Evolutionary conservation across 2,329 filamentous ascomycete genomes (phyloP).

Genomic region (Sordariomycetes sp.): DNA sequence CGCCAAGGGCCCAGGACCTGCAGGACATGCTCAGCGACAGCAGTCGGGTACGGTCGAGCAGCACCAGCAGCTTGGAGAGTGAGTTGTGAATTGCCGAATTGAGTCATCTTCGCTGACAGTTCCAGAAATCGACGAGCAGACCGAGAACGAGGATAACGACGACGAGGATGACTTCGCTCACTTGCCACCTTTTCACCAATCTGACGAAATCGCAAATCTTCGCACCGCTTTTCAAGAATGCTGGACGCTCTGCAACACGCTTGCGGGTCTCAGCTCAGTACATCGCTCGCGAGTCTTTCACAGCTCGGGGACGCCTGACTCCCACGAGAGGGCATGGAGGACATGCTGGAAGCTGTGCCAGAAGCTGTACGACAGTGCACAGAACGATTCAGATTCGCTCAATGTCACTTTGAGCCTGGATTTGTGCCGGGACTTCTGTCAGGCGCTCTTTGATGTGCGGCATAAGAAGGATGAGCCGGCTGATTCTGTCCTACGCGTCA

Average conservation of each 20-base stretch:
- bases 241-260: conserved; percentile 88
- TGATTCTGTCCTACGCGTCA: conserved; percentile 83
- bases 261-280: conserved; percentile 75
- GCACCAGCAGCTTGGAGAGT: conserved; percentile 73
- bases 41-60: conserved; percentile 52
- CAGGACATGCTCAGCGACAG: conserved; percentile 58
- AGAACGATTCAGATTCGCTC: conserved; percentile 57
- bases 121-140: conserved; percentile 46
- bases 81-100: conserved; percentile 19
- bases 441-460: conserved; percentile 80
- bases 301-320: conserved; percentile 62
- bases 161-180: conserved; percentile 41
- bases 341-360: conserved; percentile 92
- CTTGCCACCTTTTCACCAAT: conserved; percentile 31
- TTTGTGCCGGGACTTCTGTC: conserved; percentile 85
- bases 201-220: conserved; percentile 58
- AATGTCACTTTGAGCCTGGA: conserved; percentile 71
- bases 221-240: conserved; percentile 74
- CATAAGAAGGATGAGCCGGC: conserved; percentile 67
- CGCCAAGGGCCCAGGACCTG: conserved; percentile 74
- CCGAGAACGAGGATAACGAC: conserved; percentile 42
- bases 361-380: conserved; percentile 72
- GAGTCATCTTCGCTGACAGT: conserved; percentile 4
- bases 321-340: conserved; percentile 85
- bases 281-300: conserved; percentile 74